These are phyloP conservation scores for Trichosporon sp. DNA, from an alignment of 1,284 basidiomycete genomes.

Conservation along the genomic window DNA sequence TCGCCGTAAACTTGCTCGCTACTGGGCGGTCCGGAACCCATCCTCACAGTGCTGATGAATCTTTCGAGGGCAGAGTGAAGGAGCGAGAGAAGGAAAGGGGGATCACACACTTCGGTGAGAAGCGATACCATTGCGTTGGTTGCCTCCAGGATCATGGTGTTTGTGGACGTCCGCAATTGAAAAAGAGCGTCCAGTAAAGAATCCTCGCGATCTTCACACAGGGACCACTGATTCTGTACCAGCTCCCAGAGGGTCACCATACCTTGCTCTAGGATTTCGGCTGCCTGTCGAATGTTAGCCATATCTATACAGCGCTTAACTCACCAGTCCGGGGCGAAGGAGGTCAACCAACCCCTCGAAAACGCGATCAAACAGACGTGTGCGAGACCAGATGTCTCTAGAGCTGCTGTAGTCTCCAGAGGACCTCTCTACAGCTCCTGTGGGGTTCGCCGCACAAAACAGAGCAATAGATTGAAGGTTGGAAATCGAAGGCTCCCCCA, in stretches of 20 bases:
- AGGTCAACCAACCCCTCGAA: constrained; percentile 38
- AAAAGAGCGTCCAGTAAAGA: constrained; percentile 45
- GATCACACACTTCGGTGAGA: constrained; percentile 45
- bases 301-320: no score
- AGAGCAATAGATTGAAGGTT: constrained; percentile 44
- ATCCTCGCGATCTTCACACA: constrained; percentile 47
- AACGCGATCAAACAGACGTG: constrained; percentile 39
- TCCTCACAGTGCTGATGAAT: constrained; percentile 33
- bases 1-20: constrained; percentile 19
- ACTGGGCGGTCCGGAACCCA: neutral
- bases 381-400: constrained; percentile 37
- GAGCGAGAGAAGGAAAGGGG: constrained; percentile 43
- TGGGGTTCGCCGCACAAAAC: constrained; percentile 39
- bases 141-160: constrained; percentile 46
- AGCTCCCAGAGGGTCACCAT: constrained; percentile 51
- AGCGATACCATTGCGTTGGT: constrained; percentile 50
- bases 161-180: constrained; percentile 37
- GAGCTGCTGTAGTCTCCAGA: constrained; percentile 24
- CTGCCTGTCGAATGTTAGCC: constrained; percentile 28
- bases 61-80: constrained; percentile 41
- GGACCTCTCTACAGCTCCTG: constrained; percentile 18
- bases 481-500: constrained; percentile 29
- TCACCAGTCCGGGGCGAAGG: constrained; percentile 1
- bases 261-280: constrained; percentile 42
- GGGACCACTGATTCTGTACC: constrained; percentile 49